Conservation (phyloP, 2,329 filamentous ascomycete species). For the Ambrosiella xylebori region DNA sequence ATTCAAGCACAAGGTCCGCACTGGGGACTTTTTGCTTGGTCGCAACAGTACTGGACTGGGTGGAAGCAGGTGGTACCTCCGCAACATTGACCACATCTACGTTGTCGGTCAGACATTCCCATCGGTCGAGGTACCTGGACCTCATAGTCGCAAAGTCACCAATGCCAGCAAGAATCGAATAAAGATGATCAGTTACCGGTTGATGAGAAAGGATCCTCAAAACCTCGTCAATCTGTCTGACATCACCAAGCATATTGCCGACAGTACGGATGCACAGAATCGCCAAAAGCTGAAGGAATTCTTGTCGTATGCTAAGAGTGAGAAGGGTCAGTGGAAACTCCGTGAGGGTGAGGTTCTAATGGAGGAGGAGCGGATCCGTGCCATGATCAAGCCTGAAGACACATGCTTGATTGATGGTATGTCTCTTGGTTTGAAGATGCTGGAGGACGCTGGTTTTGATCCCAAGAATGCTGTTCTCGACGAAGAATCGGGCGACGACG, state of each 20-base stretch:
- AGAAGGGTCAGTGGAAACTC: constrained; percentile 69
- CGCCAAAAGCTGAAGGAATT: constrained; percentile 96
- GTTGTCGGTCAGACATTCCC: constrained; percentile 89
- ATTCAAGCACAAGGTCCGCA: constrained; percentile 65
- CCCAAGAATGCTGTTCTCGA: constrained; percentile 42
- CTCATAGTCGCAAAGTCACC: constrained; percentile 85
- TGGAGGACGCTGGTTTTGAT: constrained; percentile 80
- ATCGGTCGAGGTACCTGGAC: constrained; percentile 78
- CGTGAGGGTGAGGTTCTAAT: constrained; percentile 56
- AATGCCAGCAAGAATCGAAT: constrained; percentile 93
- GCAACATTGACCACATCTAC: constrained; percentile 79
- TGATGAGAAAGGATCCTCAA: constrained; percentile 60
- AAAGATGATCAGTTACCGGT: constrained; percentile 86
- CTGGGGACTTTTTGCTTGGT: constrained; percentile 73
- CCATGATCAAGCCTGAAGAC: constrained; percentile 88
- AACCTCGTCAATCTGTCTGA: constrained; percentile 58
- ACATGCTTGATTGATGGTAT: constrained; percentile 90
- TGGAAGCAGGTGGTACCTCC: constrained; percentile 67
- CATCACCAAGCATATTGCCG: constrained; percentile 81
- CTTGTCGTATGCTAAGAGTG: constrained; percentile 72
- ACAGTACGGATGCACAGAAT: constrained; percentile 88
- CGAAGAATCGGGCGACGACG: constrained; percentile 34
- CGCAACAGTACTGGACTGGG: constrained; percentile 62
- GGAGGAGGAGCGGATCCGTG: constrained; percentile 62
- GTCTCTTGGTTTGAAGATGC: constrained; percentile 83